A percentile compares a stretch with the other conserved stretches of the same genome.
phyloP scores from a whole-genome alignment of 2,329 filamentous ascomycete species.

The Pestalotiopsis sp. region DNA sequence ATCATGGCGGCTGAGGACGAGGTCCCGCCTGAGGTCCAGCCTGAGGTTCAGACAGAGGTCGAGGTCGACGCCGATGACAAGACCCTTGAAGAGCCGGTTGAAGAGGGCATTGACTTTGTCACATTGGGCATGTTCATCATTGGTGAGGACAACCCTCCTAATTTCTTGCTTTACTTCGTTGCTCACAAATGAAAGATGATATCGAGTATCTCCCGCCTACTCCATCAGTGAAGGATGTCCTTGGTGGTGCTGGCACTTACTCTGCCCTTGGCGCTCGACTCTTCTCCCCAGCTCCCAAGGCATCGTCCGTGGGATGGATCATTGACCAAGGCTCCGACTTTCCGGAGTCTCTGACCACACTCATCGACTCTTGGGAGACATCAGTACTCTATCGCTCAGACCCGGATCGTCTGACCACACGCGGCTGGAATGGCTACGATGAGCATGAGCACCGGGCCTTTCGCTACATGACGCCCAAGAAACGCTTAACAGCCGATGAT shows the following conservation, averaged over 20 bases:
- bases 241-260: slow-evolving; percentile 89
- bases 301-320: slow-evolving; percentile 80
- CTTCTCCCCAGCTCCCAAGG: slow-evolving; percentile 71
- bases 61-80: slow-evolving; percentile 11
- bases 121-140: slow-evolving; percentile 76
- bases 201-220: slow-evolving; percentile 80
- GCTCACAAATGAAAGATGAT: slow-evolving; percentile 67
- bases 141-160: slow-evolving; percentile 44
- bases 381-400: slow-evolving; percentile 70
- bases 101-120: slow-evolving; percentile 61
- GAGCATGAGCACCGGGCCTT: slow-evolving; percentile 73
- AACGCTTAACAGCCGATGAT: slow-evolving; percentile 74
- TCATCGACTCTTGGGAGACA: slow-evolving; percentile 77
- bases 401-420: slow-evolving; percentile 72
- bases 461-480: slow-evolving; percentile 84
- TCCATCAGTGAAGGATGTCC: slow-evolving; percentile 70
- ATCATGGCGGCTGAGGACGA: slow-evolving; percentile 20
- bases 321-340: slow-evolving; percentile 91
- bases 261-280: slow-evolving; percentile 86
- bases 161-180: slow-evolving; percentile 11
- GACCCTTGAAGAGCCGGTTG: slow-evolving; percentile 26
- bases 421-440: slow-evolving; percentile 90
- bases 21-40: neutral
- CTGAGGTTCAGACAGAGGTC: slow-evolving; percentile 20
- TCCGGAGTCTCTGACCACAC: slow-evolving; percentile 62